Conservation (phyloP, 768 basidiomycete species). For the Porphyrellus cyaneotinctus region DNA sequence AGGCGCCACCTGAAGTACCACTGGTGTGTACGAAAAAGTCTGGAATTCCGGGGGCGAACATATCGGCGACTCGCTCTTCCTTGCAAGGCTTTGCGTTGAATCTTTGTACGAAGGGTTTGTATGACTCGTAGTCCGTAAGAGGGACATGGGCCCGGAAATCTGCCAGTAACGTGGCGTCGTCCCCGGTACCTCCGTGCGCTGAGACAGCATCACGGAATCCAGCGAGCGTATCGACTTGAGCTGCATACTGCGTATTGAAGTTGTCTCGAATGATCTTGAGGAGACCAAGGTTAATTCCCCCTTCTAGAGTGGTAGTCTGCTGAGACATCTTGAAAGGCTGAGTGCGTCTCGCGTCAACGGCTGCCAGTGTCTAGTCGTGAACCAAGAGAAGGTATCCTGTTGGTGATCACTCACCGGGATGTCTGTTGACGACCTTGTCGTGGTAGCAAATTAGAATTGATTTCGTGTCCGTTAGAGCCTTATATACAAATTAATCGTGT, state of each 20-base stretch:
- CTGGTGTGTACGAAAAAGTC: slow-evolving; percentile 8
- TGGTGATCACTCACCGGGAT: no score
- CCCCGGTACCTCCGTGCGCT: background rate
- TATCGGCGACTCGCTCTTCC: slow-evolving; percentile 12
- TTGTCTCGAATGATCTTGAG: slow-evolving; percentile 10
- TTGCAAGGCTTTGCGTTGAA: slow-evolving; percentile 17
- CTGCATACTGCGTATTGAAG: slow-evolving; percentile 4
- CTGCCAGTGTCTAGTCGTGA: no score
- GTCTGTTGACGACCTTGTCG: no score
- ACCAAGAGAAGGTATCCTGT: no score
- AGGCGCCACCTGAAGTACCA: slow-evolving; percentile 12
- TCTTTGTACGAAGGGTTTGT: slow-evolving; percentile 12
- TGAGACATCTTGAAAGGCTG: no score
- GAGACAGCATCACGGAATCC: slow-evolving; percentile 10
- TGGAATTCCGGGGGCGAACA: slow-evolving; percentile 21
- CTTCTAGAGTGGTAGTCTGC: no score
- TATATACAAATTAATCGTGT: no score
- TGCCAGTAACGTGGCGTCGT: slow-evolving; percentile 5
- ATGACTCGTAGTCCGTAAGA: slow-evolving; percentile 11
- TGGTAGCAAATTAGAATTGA: no score
- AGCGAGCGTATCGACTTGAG: background rate
- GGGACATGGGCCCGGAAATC: slow-evolving; percentile 9
- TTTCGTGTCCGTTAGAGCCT: no score
- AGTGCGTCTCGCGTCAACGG: no score
- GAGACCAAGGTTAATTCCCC: background rate